Base-by-base conservation (phyloP, 202 grass and related monocot genomes). In the Schoenoplectus tabernaemontani region DNA sequence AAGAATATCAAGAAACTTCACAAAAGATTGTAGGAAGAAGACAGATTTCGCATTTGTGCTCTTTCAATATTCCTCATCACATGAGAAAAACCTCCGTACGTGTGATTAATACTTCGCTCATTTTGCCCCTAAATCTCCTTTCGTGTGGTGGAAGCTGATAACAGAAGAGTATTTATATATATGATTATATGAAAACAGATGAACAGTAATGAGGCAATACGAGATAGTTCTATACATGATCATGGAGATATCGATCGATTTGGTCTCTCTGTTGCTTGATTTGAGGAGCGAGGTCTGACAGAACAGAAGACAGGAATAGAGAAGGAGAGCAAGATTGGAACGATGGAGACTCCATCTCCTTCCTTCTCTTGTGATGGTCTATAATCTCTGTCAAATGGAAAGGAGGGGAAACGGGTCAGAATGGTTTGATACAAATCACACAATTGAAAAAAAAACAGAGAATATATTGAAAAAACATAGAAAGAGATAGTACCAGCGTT, bases 181-280 rank as follows among this genome's bases (percentile, higher is more conserved):
- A 23, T 67, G 34, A 67, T 16, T 33, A 32, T 71, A 37, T 56
- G 63, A 9, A 41, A 63, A 37, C 10, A 43, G 19, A 65, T 37
- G 41, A 60, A 69, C 9, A 44, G 68, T 57, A 34, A 37, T 9
- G 33, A 20, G 30, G 33, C 15, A 26, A 59, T 53, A 56, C 7
- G 36, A 43, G 56, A 74, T 50, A 73, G 37, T 53, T 68, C 11
- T 26, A 51, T 84, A 87, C 85, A 78, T 87, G 85, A 30, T 70
- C 43, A 79, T 58, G 81, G 65, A 87, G 76, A 54, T 80, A 79
- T 41, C 62, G 56, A 12, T 87, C 85, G 3, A 84, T 81, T 84
- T 87, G 81, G 26, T 84, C 64, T 50, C 32, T 62, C 76, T 87
- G 81, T 59, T 76, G 85, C 16, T 87, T 84, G 76, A 84, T 84